Base-by-base conservation (phyloP, 2,329 filamentous ascomycete species). In the Anthostomella pinea region DNA sequence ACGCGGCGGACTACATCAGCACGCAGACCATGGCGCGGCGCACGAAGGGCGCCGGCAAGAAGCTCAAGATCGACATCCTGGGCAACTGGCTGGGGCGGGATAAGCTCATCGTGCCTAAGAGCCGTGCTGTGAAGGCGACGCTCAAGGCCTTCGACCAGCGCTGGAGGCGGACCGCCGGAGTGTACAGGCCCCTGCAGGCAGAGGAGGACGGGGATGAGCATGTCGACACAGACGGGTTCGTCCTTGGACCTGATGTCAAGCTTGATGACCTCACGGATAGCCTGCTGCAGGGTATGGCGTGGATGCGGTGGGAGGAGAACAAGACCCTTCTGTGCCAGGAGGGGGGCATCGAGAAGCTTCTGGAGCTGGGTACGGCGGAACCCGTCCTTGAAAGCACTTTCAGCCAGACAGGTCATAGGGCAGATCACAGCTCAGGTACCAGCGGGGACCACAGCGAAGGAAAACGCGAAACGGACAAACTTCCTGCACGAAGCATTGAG, bases 181-280 rank as follows among this genome's bases (percentile, higher is more conserved):
- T 38, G 6, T 48, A 45, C 21, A 38, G 26, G 8, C 13, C 44
- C 56, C 9, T 30, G 41, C 22, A 44, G 43, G 41, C 67, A 11
- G 25, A 35, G 2, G 38, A 62, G 5, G 57, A 52, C 8, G 34
- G 10, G 30, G 14, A 28, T n/a, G 10, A 10, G 19, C 19, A 38
- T 28, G 18, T 21, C 32, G 20, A 61, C 53, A 61, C 52, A 21
- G 51, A 49, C 2, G 55, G n/a, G n/a, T n/a, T n/a, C 64, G 22
- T 65, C 64, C 13, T 15, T 27, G 25, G 25, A 5, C 29, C 42
- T 2, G 53, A 59, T 30, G 44, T 22, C 7, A 93, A 93, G 61
- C 60, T 91, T 35, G 87, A 94, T 60, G 87, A 94, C 65, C 63
- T 94, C 32, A 84, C 87, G 0, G 87, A 94, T 65, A 85, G 82